A percentile compares a stretch with the other conserved stretches of the same genome.
Evolutionary conservation across 139 green algal species (phyloP).

Genomic region (Chlamydomonas sp.): DNA sequence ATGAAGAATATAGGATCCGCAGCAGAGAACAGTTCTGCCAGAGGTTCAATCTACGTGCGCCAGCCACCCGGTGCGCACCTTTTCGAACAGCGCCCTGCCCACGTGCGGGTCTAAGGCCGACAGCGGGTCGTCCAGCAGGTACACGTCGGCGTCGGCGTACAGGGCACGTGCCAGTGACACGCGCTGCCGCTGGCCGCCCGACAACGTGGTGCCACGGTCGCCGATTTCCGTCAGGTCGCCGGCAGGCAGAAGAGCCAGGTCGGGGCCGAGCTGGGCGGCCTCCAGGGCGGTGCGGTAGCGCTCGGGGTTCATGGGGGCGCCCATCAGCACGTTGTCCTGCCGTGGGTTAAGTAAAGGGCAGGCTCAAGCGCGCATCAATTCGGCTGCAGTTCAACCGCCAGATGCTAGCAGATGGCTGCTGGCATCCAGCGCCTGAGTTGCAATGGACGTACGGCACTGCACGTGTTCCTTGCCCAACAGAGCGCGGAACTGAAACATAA

Average conservation of each 20-base stretch:
- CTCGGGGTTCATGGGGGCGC: conserved; percentile 48
- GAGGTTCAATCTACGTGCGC: too few relatives aligned
- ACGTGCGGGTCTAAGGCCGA: conserved; percentile 94
- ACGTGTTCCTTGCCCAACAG: too few relatives aligned
- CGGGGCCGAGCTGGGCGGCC: conserved; percentile 63
- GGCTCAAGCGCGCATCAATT: too few relatives aligned
- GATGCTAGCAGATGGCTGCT: too few relatives aligned
- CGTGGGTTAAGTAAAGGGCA: too few relatives aligned
- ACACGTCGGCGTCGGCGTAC: conserved; percentile 83
- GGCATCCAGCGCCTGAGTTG: too few relatives aligned
- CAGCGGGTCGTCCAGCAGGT: conserved; percentile 96
- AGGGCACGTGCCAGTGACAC: conserved; percentile 89
- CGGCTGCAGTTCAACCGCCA: too few relatives aligned
- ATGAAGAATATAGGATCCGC: too few relatives aligned
- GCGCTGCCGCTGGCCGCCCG: conserved; percentile 88
- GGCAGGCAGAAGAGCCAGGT: conserved; percentile 80
- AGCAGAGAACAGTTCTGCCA: too few relatives aligned
- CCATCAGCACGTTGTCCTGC: conserved; percentile 81
- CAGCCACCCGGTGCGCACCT: conserved; percentile 17
- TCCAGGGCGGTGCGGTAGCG: conserved; percentile 53
- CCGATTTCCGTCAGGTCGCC: conserved; percentile 95
- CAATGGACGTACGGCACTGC: too few relatives aligned
- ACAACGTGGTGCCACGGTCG: conserved; percentile 93
- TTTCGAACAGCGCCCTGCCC: conserved; percentile 84
- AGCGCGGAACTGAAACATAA: too few relatives aligned